Percentiles rank a stretch among this genome's conserved stretches.
Evolutionary conservation across 2,329 filamentous ascomycete genomes (phyloP).

Genomic region (Emmonsia crescens): DNA sequence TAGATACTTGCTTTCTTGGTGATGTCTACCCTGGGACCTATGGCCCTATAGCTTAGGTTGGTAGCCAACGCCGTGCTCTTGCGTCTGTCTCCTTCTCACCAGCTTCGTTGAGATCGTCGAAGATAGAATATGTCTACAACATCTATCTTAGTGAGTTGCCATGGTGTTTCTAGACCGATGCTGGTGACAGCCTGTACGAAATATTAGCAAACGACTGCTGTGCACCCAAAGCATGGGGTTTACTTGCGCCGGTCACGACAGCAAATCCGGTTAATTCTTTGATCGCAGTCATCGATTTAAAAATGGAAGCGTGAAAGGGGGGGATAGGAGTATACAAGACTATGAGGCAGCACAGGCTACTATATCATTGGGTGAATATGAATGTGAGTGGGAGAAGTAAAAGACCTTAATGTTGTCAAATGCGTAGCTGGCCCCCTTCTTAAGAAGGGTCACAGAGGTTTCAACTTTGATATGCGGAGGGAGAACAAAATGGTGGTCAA

Average conservation of each 20-base stretch:
- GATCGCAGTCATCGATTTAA: not conserved
- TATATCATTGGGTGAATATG: not conserved
- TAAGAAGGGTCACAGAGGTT: not conserved
- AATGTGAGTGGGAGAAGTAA: not conserved
- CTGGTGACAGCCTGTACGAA: conserved; percentile 16
- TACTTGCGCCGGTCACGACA: not conserved
- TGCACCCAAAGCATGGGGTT: too few species aligned
- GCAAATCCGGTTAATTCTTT: not conserved
- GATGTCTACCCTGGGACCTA: conserved; percentile 20
- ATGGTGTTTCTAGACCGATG: conserved; percentile 3
- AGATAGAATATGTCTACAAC: conserved; percentile 13
- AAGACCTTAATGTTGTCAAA: not conserved
- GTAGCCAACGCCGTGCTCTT: conserved; percentile 17
- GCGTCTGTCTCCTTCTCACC: conserved; percentile 14
- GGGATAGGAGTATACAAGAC: not conserved
- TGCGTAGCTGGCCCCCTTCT: too few species aligned
- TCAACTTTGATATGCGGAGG: not conserved
- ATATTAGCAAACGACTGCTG: not conserved
- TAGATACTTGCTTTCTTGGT: conserved; percentile 15
- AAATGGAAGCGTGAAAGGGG: not conserved
- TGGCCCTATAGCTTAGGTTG: conserved; percentile 16
- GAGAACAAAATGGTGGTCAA: not conserved
- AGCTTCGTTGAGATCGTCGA: conserved; percentile 18
- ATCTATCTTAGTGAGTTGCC: conserved; percentile 14
- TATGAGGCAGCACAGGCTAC: not conserved